Evolutionary conservation across 2,329 filamentous ascomycete species (phyloP), one percentile per base, ranked within the genome.

Genomic region (Esteya vermicola): DNA sequence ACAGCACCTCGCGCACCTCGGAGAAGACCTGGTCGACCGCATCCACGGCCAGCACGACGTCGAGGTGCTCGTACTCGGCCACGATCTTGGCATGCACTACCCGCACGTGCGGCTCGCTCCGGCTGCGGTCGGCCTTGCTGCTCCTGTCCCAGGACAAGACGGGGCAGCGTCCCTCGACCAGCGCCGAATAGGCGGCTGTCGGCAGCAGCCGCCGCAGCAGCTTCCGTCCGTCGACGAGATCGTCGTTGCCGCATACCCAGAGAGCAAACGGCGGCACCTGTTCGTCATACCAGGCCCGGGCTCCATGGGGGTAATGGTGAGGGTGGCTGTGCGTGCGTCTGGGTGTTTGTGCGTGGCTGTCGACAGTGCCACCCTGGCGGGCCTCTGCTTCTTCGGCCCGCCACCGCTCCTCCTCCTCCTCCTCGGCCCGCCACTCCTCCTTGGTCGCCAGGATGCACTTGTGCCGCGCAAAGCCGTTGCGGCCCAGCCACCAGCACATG

Each of bases 21-120:
- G 65, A 68, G 6, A 88, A 91, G 1, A 95, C 83, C 55, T 89
- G 74, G 36, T 89, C 78, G 14, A 86, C 75, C 0, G 78, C 76
- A 53, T 95, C 86, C 67, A 95, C 85, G 0, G 88, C 86, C 89
- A 89, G 95, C 28, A 96, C 76, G 2, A 95, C 85, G 59, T 95
- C 89, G 5, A 96, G 68, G 59, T 96, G 89, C 61, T 95, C 89
- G 55, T 94, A 93, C 35, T 81, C 84, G 3, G 84, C 76, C 33
- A 95, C 81, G 19, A 93, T 65, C 54, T 85, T 93, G 46, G 72
- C 72, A 59, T 94, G 83, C 5, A 94, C 83, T 6, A 95, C 62
- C 30, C 71, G 65, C 9, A 93, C 85, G 52, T 85, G 68, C 2
- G 89, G 89, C 57, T 96, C 89, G 21, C 83, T 68, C 0, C 81